Evolutionary conservation across 192 early-diverging fungal genomes (phyloP).

Genomic region (Backusella tuberculispora): DNA sequence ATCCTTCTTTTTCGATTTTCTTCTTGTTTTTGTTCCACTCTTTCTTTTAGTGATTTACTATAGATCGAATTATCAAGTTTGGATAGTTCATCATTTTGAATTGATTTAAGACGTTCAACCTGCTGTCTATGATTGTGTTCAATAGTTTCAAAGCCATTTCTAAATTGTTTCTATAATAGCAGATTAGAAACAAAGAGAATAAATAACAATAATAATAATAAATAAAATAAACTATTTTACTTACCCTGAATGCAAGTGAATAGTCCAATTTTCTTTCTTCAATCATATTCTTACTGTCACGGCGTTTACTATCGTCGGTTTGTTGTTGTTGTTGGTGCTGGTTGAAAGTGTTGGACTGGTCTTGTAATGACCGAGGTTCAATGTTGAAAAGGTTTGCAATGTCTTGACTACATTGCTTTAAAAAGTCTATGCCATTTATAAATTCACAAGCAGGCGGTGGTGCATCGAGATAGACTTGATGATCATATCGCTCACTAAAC

Average conservation of each 20-base stretch:
- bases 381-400: neutral
- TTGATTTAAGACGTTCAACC: neutral
- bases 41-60: neutral
- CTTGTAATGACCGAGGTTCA: neutral
- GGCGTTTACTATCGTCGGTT: neutral
- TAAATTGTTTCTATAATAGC: neutral
- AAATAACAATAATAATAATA: neutral
- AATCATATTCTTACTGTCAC: neutral
- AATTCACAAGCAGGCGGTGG: neutral
- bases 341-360: neutral
- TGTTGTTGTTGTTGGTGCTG: neutral
- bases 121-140: neutral
- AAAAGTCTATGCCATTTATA: neutral
- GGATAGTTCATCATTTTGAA: neutral
- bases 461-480: neutral
- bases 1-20: neutral
- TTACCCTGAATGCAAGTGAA: neutral
- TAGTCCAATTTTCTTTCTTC: neutral
- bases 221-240: neutral
- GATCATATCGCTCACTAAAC: constrained; percentile 1
- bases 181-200: neutral
- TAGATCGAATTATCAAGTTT: neutral
- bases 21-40: neutral
- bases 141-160: neutral
- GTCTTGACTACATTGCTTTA: neutral